Evolutionary conservation across 768 basidiomycete species (phyloP).

Genomic region (Auricularia auricula-judae): DNA sequence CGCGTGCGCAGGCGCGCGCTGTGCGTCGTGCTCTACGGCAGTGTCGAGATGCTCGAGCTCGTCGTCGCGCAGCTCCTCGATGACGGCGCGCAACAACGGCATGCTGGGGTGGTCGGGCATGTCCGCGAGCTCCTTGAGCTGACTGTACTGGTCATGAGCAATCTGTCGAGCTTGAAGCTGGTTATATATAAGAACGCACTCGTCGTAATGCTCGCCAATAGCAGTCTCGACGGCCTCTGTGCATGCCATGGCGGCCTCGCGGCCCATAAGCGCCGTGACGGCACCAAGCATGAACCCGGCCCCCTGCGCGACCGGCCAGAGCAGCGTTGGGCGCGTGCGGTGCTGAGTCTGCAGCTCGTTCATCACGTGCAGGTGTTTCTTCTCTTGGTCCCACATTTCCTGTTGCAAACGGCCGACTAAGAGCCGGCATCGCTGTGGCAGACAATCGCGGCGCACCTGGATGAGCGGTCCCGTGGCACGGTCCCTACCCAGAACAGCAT

Average conservation of each 20-base stretch:
- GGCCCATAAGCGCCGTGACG: slow-evolving; percentile 76
- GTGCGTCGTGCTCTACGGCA: slow-evolving; percentile 78
- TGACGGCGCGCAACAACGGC: slow-evolving; percentile 55
- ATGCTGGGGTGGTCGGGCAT: slow-evolving; percentile 70
- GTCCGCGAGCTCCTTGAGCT: slow-evolving; percentile 62
- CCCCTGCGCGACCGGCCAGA: slow-evolving; percentile 76
- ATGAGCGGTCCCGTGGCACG: slow-evolving; percentile 49
- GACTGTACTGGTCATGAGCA: slow-evolving; percentile 34
- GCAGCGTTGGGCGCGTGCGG: slow-evolving; percentile 66
- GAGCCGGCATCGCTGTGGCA: not conserved
- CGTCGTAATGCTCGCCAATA: slow-evolving; percentile 97
- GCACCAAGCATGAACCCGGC: slow-evolving; percentile 83
- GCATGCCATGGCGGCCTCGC: slow-evolving; percentile 95
- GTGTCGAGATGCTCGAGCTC: slow-evolving; percentile 91
- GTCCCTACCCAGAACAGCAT: slow-evolving; percentile 58
- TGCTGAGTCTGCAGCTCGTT: slow-evolving; percentile 79
- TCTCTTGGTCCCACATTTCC: slow-evolving; percentile 98
- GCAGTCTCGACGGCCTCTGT: slow-evolving; percentile 97
- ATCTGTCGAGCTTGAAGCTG: no score
- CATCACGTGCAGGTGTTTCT: slow-evolving; percentile 82
- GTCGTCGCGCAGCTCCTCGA: slow-evolving; percentile 84
- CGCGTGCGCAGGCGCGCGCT: slow-evolving; percentile 85
- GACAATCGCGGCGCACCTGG: slow-evolving; percentile 39
- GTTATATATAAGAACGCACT: slow-evolving; percentile 42
- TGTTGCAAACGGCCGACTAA: slow-evolving; percentile 17